Base-by-base conservation (phyloP, 176 grass and related monocot species). In the Eleusine indica region DNA sequence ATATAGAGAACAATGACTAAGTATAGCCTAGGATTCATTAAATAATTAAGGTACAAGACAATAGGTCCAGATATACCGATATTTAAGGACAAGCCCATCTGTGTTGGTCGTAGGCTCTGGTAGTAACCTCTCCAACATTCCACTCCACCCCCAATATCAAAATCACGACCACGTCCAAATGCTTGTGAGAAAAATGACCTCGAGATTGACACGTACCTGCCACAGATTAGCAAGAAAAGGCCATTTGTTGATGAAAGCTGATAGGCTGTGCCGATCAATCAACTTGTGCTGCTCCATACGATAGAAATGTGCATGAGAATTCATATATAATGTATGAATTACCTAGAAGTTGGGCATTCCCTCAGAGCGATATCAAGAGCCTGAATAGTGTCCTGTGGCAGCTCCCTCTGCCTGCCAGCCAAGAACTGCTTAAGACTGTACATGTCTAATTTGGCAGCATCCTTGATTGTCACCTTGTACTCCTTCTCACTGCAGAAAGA, bases 61-160 rank as follows among this genome's bases (percentile, higher is more conserved):
- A 61, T 0, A 90, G 64, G 87, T 60, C 14, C 21, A 12, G 5
- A 51, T 9, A 13, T 91, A 98, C 96, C 96, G 2, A 91, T 84
- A 38, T 98, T 98, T 4, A 93, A 52, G 3, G 92, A 93, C 7
- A 93, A 6, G 12, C 96, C 91, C 96, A 98, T 98, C 75, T 98
- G 96, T 7, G 92, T 90, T 22, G 89, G 87, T 7, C 92, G 88
- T 14, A 98, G 61, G 60, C 92, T 98, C 65, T 98, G 96, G 39
- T 93, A 98, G 70, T 84, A 98, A 0, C 91, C 96, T 39, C 87
- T 88, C 96, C 93, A 93, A 84, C 84, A 93, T 75, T 98, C 91
- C 5, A 89, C 68, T 42, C 93, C 93, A 0, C 52, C 76, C n/a
- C 85, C 93, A 73, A 98, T 81, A 0, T 70, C 39, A 16, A 25